These are phyloP conservation scores for Globisporangium takayamanum DNA, from an alignment of 352 stramenopile genomes.

Conservation along the genomic window DNA sequence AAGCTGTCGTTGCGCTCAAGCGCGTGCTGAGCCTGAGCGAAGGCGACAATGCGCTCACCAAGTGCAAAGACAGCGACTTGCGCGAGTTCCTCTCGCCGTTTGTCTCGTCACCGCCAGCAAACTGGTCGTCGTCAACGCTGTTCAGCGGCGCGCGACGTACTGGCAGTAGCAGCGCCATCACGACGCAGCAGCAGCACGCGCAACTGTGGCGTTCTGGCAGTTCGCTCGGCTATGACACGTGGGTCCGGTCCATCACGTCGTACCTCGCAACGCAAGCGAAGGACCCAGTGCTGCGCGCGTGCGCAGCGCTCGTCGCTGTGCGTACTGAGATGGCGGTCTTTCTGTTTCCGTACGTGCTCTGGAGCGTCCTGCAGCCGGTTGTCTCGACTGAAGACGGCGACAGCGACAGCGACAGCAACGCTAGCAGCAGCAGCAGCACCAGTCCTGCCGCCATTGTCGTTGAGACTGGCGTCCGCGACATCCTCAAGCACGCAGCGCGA, in stretches of 20 bases:
- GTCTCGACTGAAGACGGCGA: neutral
- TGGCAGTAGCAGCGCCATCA: constrained; percentile 6
- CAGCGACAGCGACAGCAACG: neutral
- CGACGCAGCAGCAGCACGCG: constrained; percentile 12
- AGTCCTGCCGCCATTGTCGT: constrained; percentile 19
- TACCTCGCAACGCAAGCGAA: constrained; percentile 27
- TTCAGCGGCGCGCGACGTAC: neutral
- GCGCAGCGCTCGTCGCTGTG: constrained; percentile 28
- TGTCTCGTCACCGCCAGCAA: constrained; percentile 34
- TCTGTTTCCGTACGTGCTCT: constrained; percentile 67
- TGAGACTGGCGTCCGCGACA: constrained; percentile 34
- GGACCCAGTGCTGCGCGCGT: constrained; percentile 50
- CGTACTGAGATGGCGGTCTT: constrained; percentile 63
- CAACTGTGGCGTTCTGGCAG: constrained; percentile 37
- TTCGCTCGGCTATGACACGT: constrained; percentile 38
- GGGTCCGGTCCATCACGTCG: constrained; percentile 49
- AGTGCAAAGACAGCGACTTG: constrained; percentile 56
- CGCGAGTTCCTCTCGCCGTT: constrained; percentile 57
- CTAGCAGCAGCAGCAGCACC: neutral
- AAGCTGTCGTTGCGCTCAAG: constrained; percentile 44
- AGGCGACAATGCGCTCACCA: constrained; percentile 24
- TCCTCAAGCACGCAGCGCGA: constrained; percentile 21
- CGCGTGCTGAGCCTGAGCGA: constrained; percentile 36
- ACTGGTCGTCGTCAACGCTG: constrained; percentile 36
- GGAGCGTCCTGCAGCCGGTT: constrained; percentile 17